Evolutionary conservation across 2,329 filamentous ascomycete species (phyloP).

Genomic region (Alternaria gaisen): DNA sequence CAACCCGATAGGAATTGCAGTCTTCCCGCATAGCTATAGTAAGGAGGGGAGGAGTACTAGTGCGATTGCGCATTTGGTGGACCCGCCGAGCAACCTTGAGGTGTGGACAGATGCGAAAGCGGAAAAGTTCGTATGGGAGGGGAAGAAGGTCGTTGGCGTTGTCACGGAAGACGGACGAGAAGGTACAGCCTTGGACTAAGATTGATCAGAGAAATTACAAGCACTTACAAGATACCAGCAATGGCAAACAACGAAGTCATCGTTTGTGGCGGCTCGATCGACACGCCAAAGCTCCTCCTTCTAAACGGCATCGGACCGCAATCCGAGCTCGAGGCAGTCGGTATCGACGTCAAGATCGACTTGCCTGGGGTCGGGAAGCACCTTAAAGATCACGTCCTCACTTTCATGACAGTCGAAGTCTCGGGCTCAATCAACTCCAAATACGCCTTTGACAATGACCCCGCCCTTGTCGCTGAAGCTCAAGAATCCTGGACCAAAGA

Average conservation of each 20-base stretch:
- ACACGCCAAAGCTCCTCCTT: conserved; percentile 54
- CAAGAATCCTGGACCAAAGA: conserved; percentile 55
- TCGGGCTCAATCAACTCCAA: conserved; percentile 50
- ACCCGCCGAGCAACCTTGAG: conserved; percentile 61
- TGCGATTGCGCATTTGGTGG: conserved; percentile 48
- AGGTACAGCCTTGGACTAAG: conserved; percentile 33
- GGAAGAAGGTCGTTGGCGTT: conserved; percentile 41
- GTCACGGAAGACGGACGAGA: conserved; percentile 37
- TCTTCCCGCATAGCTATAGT: conserved; percentile 51
- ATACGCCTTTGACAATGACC: conserved; percentile 51
- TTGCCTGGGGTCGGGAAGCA: conserved; percentile 56
- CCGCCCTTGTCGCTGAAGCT: conserved; percentile 52
- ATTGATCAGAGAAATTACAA: neutral
- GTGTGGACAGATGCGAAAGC: conserved; percentile 61
- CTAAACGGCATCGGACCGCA: conserved; percentile 60
- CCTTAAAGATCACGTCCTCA: conserved; percentile 58
- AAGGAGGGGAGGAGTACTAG: conserved; percentile 46
- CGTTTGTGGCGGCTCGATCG: conserved; percentile 44
- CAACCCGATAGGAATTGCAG: conserved; percentile 40
- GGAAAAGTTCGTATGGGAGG: conserved; percentile 37
- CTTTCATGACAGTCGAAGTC: conserved; percentile 56
- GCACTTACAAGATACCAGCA: conserved; percentile 19
- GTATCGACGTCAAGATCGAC: conserved; percentile 54
- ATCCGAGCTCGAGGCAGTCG: conserved; percentile 52
- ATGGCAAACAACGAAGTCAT: conserved; percentile 47